A percentile compares a stretch with the other conserved stretches of the same genome.
These are phyloP conservation scores for Barbatosphaeria neglecta DNA, from an alignment of 495 filamentous ascomycete species.

Conservation along the genomic window DNA sequence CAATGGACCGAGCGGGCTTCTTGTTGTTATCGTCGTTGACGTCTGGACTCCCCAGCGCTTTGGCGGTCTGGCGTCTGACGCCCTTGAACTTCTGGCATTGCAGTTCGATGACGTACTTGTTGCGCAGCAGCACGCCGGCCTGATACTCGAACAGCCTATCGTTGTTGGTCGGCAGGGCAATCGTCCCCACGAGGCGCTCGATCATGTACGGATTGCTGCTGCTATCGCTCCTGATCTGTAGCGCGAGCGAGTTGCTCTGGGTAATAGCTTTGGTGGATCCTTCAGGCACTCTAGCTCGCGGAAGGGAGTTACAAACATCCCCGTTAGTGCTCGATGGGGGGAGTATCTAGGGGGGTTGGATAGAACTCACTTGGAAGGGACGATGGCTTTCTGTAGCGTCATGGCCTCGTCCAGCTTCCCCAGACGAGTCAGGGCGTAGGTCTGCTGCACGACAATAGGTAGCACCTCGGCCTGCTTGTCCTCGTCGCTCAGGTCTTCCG, in stretches of 20 bases:
- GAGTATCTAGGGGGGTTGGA: background rate
- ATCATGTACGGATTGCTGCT: constrained; percentile 72
- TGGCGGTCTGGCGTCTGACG: constrained; percentile 53
- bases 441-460: constrained; percentile 77
- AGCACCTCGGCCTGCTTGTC: constrained; percentile 75
- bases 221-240: constrained; percentile 32
- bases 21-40: no score
- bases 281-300: constrained; percentile 66
- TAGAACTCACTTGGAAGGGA: constrained; percentile 23
- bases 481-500: constrained; percentile 71
- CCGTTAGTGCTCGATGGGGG: no score
- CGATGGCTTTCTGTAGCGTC: constrained; percentile 50
- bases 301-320: no score
- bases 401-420: constrained; percentile 67
- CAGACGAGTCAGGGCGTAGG: constrained; percentile 62
- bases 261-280: constrained; percentile 65
- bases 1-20: constrained; percentile 33
- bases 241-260: constrained; percentile 62
- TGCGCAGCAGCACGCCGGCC: constrained; percentile 50
- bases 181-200: constrained; percentile 53
- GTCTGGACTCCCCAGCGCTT: no score
- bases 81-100: constrained; percentile 66
- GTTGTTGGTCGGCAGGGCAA: constrained; percentile 44
- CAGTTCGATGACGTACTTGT: constrained; percentile 63
- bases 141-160: constrained; percentile 75